A percentile compares a stretch with the other conserved stretches of the same genome.
phyloP scores from a whole-genome alignment of 1,284 basidiomycete species.

The Ganoderma meredithae region DNA sequence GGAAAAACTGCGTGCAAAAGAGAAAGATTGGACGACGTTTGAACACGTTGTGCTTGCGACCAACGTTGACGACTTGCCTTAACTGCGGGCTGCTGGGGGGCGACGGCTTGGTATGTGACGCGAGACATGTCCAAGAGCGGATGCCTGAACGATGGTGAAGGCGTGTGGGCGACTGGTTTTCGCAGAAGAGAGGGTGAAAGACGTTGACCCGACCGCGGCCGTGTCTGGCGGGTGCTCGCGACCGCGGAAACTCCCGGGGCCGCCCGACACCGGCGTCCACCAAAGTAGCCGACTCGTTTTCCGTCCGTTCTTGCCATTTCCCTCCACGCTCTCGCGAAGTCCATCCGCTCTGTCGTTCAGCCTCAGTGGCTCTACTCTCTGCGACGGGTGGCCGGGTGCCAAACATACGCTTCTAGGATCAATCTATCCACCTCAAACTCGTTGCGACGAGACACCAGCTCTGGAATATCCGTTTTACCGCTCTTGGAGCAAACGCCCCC shows the following conservation, averaged over 20 bases:
- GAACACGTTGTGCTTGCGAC: not conserved
- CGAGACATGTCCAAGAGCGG: conserved; percentile 37
- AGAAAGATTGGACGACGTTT: conserved; percentile 10
- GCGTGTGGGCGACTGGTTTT: conserved; percentile 25
- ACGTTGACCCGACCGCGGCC: conserved; percentile 11
- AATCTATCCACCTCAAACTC: conserved; percentile 5
- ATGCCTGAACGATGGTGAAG: conserved; percentile 18
- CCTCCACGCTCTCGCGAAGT: conserved; percentile 17
- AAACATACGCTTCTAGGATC: not conserved
- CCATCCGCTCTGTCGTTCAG: not conserved
- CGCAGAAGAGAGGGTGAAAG: conserved; percentile 8
- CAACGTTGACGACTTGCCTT: conserved; percentile 30
- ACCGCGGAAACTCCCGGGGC: conserved; percentile 29
- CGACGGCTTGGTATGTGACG: conserved; percentile 35
- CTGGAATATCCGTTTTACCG: conserved; percentile 23
- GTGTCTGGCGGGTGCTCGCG: conserved; percentile 10
- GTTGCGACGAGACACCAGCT: conserved; percentile 8
- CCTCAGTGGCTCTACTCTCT: not conserved
- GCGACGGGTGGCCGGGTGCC: not conserved
- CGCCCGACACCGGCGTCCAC: conserved; percentile 30
- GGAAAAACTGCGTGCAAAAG: conserved; percentile 36
- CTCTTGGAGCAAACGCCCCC: conserved; percentile 18
- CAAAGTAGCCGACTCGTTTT: conserved; percentile 28
- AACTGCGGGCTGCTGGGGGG: conserved; percentile 30
- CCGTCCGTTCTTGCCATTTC: conserved; percentile 26